phyloP scores from a whole-genome alignment of 2,329 filamentous ascomycete genomes.

The Orbilia oligospora region DNA sequence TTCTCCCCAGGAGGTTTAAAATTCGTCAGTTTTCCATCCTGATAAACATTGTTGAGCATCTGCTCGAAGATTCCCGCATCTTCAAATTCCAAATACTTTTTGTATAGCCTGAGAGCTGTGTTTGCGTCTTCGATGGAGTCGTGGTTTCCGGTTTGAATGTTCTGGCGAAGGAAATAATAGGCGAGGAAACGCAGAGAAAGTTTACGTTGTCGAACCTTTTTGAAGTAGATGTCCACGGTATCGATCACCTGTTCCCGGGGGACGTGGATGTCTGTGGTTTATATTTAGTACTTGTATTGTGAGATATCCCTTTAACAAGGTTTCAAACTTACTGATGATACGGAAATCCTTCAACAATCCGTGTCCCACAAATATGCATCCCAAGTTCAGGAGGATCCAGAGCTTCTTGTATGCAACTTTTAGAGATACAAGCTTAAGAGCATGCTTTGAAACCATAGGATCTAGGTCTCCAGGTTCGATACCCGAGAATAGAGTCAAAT shows the following conservation, averaged over 20 bases:
- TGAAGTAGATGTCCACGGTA: conserved; percentile 91
- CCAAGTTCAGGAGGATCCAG: conserved; percentile 94
- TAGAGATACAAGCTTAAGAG: conserved; percentile 84
- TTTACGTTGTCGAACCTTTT: conserved; percentile 82
- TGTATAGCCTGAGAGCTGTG: conserved; percentile 87
- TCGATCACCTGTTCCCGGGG: conserved; percentile 92
- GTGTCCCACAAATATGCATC: conserved; percentile 93
- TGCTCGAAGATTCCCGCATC: conserved; percentile 86
- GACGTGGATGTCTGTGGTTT: conserved; percentile 80
- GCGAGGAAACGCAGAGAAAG: conserved; percentile 91
- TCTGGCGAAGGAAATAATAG: conserved; percentile 90
- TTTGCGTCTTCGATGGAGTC: conserved; percentile 96
- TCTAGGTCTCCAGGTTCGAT: conserved; percentile 90
- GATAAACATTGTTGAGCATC: conserved; percentile 90
- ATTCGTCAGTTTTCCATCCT: conserved; percentile 73
- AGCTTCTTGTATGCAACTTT: conserved; percentile 98
- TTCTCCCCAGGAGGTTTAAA: conserved; percentile 72
- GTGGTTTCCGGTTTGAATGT: conserved; percentile 92
- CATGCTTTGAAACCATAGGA: conserved; percentile 81
- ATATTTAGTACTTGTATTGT: conserved; percentile 7
- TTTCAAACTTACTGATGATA: conserved; percentile 76
- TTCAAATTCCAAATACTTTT: conserved; percentile 90
- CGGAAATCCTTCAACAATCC: conserved; percentile 95
- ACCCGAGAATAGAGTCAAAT: conserved; percentile 93
- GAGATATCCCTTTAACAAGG: neutral